These are phyloP conservation scores for Infundibulicybe gibba DNA, from an alignment of 768 basidiomycete genomes.

Conservation along the genomic window DNA sequence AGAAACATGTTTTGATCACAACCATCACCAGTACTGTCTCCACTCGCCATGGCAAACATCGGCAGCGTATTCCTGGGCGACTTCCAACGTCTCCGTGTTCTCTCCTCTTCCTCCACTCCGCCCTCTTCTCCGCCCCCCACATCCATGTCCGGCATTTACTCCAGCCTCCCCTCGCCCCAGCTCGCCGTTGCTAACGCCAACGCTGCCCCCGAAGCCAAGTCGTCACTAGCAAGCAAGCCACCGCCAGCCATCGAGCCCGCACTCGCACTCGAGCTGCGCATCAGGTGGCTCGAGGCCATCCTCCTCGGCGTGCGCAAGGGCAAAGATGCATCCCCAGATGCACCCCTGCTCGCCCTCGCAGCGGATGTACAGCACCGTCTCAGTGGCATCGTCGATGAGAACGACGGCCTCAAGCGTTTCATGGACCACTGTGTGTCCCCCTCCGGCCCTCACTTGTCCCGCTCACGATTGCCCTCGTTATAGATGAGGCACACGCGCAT, in stretches of 20 bases:
- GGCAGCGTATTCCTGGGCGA: conserved; percentile 85
- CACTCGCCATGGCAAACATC: conserved; percentile 43
- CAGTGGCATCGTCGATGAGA: conserved; percentile 54
- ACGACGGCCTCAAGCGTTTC: conserved; percentile 72
- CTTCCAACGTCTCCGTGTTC: conserved; percentile 58
- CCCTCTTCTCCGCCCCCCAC: conserved; percentile 30
- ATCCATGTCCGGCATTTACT: conserved; percentile 29
- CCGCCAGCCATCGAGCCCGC: conserved; percentile 51
- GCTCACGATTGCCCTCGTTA: not conserved
- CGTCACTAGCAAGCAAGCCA: conserved; percentile 5
- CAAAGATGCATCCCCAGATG: conserved; percentile 39
- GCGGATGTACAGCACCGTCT: conserved; percentile 59
- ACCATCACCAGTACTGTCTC: not conserved
- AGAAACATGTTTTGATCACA: too few relatives aligned
- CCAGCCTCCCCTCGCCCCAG: conserved; percentile 16
- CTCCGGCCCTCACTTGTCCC: not conserved
- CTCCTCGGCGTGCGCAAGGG: conserved; percentile 53
- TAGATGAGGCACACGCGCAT: conserved; percentile 78
- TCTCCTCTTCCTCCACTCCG: conserved; percentile 46
- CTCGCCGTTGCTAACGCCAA: conserved; percentile 4
- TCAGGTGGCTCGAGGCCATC: conserved; percentile 80
- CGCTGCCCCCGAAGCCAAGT: not conserved
- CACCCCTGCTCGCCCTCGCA: conserved; percentile 55
- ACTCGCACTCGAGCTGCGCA: conserved; percentile 68
- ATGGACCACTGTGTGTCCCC: conserved; percentile 61